Evolutionary conservation across 73 alveolate species (phyloP).

Genomic region (Stentor coeruleus): DNA sequence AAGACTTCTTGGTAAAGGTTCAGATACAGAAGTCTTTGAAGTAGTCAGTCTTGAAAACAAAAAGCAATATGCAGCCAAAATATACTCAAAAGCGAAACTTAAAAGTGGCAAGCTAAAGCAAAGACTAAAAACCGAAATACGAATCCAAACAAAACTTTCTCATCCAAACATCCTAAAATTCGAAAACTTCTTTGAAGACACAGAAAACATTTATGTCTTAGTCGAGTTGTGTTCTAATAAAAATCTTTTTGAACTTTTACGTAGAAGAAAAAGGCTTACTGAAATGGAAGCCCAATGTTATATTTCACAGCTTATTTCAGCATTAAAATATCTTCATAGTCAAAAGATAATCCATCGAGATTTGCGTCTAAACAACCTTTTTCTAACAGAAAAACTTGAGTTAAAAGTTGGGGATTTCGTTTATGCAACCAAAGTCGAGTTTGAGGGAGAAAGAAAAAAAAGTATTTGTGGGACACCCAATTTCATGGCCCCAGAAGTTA

Average conservation of each 20-base stretch:
- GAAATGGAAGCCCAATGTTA: neutral
- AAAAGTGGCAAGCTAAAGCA: neutral
- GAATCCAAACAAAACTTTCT: neutral
- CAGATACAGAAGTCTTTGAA: neutral
- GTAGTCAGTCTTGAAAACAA: neutral
- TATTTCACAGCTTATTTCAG: constrained; percentile 1
- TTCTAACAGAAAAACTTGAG: neutral
- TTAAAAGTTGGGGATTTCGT: neutral
- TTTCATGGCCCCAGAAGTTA: constrained; percentile 23
- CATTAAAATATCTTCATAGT: constrained; percentile 16
- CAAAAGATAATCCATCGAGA: constrained; percentile 25
- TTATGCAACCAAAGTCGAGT: neutral
- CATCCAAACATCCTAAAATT: constrained; percentile 20
- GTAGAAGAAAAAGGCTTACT: neutral
- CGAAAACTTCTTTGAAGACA: constrained; percentile 4
- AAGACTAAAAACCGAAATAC: neutral
- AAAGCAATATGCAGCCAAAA: neutral
- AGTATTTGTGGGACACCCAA: neutral
- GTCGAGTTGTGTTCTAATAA: neutral
- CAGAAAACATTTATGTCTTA: neutral
- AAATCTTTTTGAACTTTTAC: neutral
- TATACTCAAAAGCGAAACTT: neutral
- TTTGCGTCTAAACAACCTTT: neutral
- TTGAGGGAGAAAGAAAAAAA: neutral
- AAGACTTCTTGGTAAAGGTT: neutral